These are phyloP conservation scores for Exutisphaerella laricina DNA, from an alignment of 2,329 filamentous ascomycete genomes.

Conservation along the genomic window DNA sequence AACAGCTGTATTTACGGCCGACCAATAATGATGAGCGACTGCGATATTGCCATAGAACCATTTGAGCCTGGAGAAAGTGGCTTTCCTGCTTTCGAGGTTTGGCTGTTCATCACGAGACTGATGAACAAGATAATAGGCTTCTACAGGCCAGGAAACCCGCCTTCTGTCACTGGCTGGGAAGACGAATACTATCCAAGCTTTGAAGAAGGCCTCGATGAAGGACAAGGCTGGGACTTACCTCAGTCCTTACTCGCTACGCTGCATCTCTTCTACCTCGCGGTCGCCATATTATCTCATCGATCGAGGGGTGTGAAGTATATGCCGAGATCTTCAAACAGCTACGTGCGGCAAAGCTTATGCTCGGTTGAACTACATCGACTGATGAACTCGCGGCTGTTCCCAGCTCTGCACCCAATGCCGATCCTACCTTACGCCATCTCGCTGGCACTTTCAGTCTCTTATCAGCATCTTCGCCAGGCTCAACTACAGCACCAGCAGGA, in stretches of 20 bases:
- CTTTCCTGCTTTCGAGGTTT: conserved; percentile 45
- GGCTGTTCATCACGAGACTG: conserved; percentile 41
- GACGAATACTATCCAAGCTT: conserved; percentile 30
- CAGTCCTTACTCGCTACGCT: conserved; percentile 41
- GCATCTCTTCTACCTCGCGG: conserved; percentile 53
- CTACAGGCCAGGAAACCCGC: conserved; percentile 41
- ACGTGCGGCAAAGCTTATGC: conserved; percentile 50
- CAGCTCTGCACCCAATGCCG: conserved; percentile 47
- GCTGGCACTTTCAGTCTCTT: conserved; percentile 52
- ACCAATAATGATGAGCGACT: conserved; percentile 45
- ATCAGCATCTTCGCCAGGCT: conserved; percentile 51
- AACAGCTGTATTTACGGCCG: conserved; percentile 45
- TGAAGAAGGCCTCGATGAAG: conserved; percentile 29
- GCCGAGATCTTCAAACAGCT: conserved; percentile 45
- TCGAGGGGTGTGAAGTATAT: conserved; percentile 39
- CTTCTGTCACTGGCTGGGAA: conserved; percentile 44
- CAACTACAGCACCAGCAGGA: conserved; percentile 45
- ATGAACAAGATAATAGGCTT: conserved; percentile 45
- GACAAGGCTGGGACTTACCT: conserved; percentile 39
- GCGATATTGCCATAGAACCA: conserved; percentile 42
- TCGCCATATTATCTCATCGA: conserved; percentile 53
- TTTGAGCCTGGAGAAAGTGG: conserved; percentile 40
- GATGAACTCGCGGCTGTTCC: conserved; percentile 44
- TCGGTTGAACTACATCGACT: conserved; percentile 49
- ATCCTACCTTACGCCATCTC: conserved; percentile 53